phyloP scores from a whole-genome alignment of 2,329 filamentous ascomycete species.

The Phialocephala subalpina region DNA sequence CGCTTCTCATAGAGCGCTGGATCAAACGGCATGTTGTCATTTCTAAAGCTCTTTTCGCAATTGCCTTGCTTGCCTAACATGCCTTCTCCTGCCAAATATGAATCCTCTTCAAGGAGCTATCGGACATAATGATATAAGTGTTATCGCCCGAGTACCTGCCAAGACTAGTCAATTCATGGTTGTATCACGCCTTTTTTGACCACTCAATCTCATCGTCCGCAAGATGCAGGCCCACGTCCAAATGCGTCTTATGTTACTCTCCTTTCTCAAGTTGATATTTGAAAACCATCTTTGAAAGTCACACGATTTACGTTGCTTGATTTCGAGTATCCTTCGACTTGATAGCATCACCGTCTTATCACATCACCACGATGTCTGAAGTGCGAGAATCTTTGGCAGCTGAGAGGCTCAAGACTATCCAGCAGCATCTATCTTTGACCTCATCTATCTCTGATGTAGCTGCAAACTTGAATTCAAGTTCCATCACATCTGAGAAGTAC shows the following conservation, averaged over 20 bases:
- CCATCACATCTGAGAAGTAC: not conserved
- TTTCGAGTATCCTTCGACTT: too few species aligned
- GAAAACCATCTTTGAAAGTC: too few species aligned
- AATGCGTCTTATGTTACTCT: not conserved
- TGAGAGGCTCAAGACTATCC: not conserved
- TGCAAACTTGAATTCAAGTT: not conserved
- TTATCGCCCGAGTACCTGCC: not conserved
- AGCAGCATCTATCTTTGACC: not conserved
- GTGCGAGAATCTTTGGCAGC: not conserved
- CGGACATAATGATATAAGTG: not conserved
- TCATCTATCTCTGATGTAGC: not conserved
- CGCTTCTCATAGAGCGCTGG: too few species aligned
- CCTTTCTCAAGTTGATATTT: too few species aligned
- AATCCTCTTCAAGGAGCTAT: too few species aligned
- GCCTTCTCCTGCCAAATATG: not conserved
- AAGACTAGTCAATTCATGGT: too few species aligned
- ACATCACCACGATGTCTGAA: not conserved
- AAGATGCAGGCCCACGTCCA: not conserved
- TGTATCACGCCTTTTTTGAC: not conserved
- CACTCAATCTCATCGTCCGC: not conserved
- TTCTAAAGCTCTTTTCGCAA: not conserved
- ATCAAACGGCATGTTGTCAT: not conserved
- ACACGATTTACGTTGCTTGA: too few species aligned
- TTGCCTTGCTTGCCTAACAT: not conserved
- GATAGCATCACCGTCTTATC: too few species aligned